phyloP scores from a whole-genome alignment of 2,329 filamentous ascomycete genomes.

The Pochonia chlamydosporia region DNA sequence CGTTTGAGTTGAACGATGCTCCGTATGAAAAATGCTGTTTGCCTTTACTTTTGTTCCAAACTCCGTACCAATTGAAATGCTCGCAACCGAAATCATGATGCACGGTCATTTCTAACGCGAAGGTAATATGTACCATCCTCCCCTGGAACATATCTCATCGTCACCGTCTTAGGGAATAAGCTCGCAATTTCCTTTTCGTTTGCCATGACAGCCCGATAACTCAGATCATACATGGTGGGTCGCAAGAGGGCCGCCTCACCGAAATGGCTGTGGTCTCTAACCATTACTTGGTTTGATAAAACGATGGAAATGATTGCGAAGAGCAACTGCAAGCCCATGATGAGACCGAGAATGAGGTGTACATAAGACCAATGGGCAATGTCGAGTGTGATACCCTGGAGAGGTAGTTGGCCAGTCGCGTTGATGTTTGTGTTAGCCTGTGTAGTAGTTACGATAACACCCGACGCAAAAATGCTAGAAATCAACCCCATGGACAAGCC shows the following conservation, averaged over 20 bases:
- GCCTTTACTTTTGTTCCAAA: background rate
- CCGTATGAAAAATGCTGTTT: background rate
- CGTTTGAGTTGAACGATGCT: background rate
- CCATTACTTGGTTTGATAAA: constrained; percentile 21
- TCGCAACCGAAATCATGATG: too few relatives aligned
- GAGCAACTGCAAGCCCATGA: constrained; percentile 23
- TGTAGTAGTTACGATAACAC: constrained; percentile 27
- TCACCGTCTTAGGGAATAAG: constrained; percentile 6
- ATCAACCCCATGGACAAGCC: constrained; percentile 26
- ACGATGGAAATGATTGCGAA: constrained; percentile 17
- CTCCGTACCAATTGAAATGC: too few relatives aligned
- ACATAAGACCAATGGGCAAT: constrained; percentile 26
- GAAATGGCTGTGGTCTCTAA: constrained; percentile 19
- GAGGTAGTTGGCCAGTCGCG: constrained; percentile 22
- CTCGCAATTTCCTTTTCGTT: constrained; percentile 12
- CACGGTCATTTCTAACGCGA: too few relatives aligned
- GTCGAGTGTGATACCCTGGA: constrained; percentile 24
- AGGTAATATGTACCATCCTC: constrained; percentile 8
- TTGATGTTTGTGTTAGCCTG: constrained; percentile 21
- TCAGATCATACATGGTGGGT: constrained; percentile 12
- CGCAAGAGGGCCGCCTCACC: constrained; percentile 15
- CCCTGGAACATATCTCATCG: constrained; percentile 7
- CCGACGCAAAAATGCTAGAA: constrained; percentile 30
- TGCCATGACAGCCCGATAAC: constrained; percentile 12
- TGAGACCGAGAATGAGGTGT: constrained; percentile 26